A percentile compares a stretch with the other conserved stretches of the same genome.
Evolutionary conservation across 176 grass and related monocot genomes (phyloP).

Genomic region (Oryza coarctata): DNA sequence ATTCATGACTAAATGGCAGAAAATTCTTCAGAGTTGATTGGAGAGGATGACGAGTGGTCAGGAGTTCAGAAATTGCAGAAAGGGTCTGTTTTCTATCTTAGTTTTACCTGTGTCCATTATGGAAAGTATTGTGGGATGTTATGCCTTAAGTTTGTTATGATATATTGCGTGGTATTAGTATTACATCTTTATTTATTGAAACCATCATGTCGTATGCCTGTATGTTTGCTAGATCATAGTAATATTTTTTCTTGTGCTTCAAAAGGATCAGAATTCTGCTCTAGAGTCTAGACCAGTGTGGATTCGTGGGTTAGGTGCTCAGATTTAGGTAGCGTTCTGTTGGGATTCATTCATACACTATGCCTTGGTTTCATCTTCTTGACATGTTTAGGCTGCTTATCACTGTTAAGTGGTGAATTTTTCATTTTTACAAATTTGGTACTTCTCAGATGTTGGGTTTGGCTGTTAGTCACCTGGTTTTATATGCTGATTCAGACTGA

Average conservation of each 20-base stretch:
- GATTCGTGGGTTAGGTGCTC: not conserved
- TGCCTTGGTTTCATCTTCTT: not conserved
- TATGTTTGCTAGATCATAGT: not conserved
- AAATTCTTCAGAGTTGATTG: constrained; percentile 36
- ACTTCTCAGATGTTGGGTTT: no score
- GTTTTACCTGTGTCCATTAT: not conserved
- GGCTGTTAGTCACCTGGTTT: not conserved
- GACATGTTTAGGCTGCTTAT: not conserved
- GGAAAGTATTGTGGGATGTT: not conserved
- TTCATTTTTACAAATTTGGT: not conserved
- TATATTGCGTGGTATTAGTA: not conserved
- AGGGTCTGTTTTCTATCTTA: constrained; percentile 50
- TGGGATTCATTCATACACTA: not conserved
- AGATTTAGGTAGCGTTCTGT: not conserved
- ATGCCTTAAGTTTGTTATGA: constrained; percentile 2
- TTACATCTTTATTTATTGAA: not conserved
- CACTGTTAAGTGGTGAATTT: not conserved
- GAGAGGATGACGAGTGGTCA: constrained; percentile 68
- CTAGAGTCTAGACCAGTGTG: not conserved
- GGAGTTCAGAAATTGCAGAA: constrained; percentile 56
- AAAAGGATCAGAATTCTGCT: not conserved
- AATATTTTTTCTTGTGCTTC: not conserved
- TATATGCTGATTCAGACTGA: not conserved
- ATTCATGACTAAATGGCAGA: constrained; percentile 36
- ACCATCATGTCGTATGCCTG: not conserved